phyloP scores from a whole-genome alignment of 2,329 filamentous ascomycete species.

The Xylaria sp. region DNA sequence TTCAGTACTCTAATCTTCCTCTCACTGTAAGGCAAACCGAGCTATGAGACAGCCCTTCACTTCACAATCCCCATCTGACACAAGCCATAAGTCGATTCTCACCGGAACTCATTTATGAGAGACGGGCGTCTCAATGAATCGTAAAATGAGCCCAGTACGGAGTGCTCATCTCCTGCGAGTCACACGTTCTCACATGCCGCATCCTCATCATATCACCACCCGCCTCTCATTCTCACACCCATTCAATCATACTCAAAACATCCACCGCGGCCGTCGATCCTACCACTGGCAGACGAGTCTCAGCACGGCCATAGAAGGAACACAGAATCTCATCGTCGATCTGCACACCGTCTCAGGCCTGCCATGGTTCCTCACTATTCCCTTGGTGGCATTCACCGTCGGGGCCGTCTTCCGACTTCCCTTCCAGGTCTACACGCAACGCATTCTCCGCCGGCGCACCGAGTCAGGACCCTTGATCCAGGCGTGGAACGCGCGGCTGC shows the following conservation, averaged over 20 bases:
- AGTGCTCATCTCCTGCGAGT: slow-evolving; percentile 13
- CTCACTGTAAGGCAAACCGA: neutral
- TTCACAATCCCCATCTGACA: neutral
- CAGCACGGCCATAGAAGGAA: slow-evolving; percentile 46
- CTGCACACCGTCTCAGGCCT: slow-evolving; percentile 56
- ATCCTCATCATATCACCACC: neutral
- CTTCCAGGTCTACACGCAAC: slow-evolving; percentile 54
- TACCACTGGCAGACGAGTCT: slow-evolving; percentile 52
- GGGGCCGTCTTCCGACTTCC: slow-evolving; percentile 60
- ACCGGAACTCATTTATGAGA: slow-evolving; percentile 4
- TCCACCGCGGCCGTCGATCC: slow-evolving; percentile 20
- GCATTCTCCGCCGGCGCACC: slow-evolving; percentile 46
- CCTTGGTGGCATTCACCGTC: slow-evolving; percentile 60
- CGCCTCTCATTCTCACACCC: neutral
- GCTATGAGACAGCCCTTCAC: neutral
- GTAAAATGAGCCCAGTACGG: slow-evolving; percentile 25
- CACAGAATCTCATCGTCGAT: slow-evolving; percentile 56
- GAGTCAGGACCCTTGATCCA: slow-evolving; percentile 48
- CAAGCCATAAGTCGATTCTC: neutral
- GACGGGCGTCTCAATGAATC: neutral
- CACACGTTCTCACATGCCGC: neutral
- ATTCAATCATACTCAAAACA: neutral
- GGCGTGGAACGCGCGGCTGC: slow-evolving; percentile 50
- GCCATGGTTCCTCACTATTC: slow-evolving; percentile 66
- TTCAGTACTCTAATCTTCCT: neutral